These are phyloP conservation scores for Apiospora koreana DNA, from an alignment of 2,329 filamentous ascomycete species.

Conservation along the genomic window DNA sequence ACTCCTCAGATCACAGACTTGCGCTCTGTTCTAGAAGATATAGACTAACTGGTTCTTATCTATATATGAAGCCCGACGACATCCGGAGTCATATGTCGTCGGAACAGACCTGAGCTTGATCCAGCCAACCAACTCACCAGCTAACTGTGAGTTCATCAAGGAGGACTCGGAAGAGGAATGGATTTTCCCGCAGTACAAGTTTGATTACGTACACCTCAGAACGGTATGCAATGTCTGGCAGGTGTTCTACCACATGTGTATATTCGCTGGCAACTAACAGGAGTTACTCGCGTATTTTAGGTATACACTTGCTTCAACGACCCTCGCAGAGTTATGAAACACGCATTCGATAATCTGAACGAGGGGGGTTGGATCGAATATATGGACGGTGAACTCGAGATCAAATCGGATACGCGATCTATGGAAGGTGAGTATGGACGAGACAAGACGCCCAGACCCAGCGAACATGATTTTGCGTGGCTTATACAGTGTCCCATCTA, in stretches of 20 bases:
- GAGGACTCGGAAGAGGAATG: slow-evolving; percentile 14
- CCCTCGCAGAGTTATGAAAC: slow-evolving; percentile 12
- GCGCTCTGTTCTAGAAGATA: too few species aligned
- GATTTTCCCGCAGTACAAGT: slow-evolving; percentile 5
- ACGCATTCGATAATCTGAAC: slow-evolving; percentile 13
- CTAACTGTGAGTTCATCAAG: slow-evolving; percentile 12
- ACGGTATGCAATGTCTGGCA: background rate
- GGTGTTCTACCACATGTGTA: background rate
- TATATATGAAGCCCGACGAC: background rate
- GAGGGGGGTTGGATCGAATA: slow-evolving; percentile 14
- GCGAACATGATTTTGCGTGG: background rate
- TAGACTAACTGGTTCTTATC: too few species aligned
- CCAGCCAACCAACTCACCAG: background rate
- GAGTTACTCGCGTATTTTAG: background rate
- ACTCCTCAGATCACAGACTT: background rate
- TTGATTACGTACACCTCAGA: slow-evolving; percentile 12
- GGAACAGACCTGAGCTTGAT: slow-evolving; percentile 14
- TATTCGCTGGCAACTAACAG: too few species aligned
- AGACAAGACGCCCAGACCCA: background rate
- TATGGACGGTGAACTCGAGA: background rate
- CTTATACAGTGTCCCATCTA: background rate
- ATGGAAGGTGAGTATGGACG: background rate
- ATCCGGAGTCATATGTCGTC: slow-evolving; percentile 10
- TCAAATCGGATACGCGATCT: background rate
- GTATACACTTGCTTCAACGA: slow-evolving; percentile 13